Evolutionary conservation across 495 filamentous ascomycete genomes (phyloP).

Genomic region (Xylaria curta): DNA sequence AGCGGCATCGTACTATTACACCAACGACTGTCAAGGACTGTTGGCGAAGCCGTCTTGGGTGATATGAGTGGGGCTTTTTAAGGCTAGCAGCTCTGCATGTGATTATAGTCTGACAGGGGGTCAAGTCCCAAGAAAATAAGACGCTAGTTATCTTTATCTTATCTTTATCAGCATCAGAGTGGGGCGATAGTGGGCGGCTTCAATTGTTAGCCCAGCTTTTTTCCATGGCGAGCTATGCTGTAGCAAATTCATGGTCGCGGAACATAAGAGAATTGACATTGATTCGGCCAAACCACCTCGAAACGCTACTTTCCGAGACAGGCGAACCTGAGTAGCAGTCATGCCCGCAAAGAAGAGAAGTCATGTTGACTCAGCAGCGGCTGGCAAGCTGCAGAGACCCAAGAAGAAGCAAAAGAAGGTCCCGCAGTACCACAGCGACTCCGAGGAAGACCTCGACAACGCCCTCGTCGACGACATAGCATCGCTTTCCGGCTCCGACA

Average conservation of each 20-base stretch:
- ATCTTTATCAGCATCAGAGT: conserved; percentile 1
- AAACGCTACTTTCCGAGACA: not conserved
- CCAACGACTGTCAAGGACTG: not conserved
- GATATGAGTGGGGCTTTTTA: no score
- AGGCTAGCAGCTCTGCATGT: not conserved
- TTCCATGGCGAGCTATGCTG: not conserved
- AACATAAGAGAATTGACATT: not conserved
- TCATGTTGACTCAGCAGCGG: conserved; percentile 57
- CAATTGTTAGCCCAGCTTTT: conserved; percentile 18
- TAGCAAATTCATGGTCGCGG: not conserved
- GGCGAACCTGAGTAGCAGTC: not conserved
- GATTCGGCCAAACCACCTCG: not conserved
- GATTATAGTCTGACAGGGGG: not conserved
- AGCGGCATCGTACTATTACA: not conserved
- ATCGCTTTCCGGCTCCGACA: conserved; percentile 46
- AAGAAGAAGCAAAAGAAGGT: conserved; percentile 76
- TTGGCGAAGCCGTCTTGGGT: not conserved
- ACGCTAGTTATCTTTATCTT: not conserved
- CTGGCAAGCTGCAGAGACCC: conserved; percentile 60
- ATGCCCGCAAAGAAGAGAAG: conserved; percentile 29
- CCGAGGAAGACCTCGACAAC: conserved; percentile 63
- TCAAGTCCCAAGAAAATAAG: not conserved
- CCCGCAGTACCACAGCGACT: conserved; percentile 75
- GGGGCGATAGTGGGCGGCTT: conserved; percentile 18
- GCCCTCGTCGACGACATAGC: conserved; percentile 52